Base-by-base conservation (phyloP, 257 asterid species). In the Nicotiana paniculata region DNA sequence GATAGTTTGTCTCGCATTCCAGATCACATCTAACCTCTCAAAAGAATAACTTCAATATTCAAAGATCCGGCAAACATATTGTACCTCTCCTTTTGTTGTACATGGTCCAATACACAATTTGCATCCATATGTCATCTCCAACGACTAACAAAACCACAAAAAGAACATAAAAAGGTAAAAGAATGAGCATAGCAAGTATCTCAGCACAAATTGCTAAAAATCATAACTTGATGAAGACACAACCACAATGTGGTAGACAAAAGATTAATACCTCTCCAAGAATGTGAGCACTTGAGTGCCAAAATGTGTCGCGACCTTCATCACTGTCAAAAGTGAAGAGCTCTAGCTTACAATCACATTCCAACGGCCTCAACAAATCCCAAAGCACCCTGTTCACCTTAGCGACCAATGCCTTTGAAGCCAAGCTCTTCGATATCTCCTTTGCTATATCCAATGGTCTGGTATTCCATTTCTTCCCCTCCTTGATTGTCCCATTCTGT, bases 251-350 rank as follows among this genome's bases (percentile, higher is more conserved):
- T 53, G 33, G 62, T 48, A 26, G 63, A 51, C 26, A 74, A 74
- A 26, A 74, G 39, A 17, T 24, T 51, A 12, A 74, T 77, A 94
- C 99, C 98, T 96, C 93, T 68, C 98, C 99, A 8, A 96, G 98
- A 86, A 96, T 94, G 88, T 96, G 98, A 11, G 99, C 99, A 84
- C 98, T 96, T 0, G 99, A 96, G 81, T 96, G 99, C 99, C 99
- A 96, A 77, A 96, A 96, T 9, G 98, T 94, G 83, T 94, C 98
- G 4, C 98, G 92, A 2, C 99, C 99, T 88, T 94, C 99, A 48
- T 91, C 97, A 30, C 84, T 84, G 13, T 96, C 96, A 79, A 96
- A 96, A 0, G 90, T 93, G 63, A 93, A 95, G 77, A 96, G 77
- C 88, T 85, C 91, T 6, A 96, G 95, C 84, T 90, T 90, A 88